Conservation (phyloP, 1,284 basidiomycete genomes). For the Papiliotrema terrestris region DNA sequence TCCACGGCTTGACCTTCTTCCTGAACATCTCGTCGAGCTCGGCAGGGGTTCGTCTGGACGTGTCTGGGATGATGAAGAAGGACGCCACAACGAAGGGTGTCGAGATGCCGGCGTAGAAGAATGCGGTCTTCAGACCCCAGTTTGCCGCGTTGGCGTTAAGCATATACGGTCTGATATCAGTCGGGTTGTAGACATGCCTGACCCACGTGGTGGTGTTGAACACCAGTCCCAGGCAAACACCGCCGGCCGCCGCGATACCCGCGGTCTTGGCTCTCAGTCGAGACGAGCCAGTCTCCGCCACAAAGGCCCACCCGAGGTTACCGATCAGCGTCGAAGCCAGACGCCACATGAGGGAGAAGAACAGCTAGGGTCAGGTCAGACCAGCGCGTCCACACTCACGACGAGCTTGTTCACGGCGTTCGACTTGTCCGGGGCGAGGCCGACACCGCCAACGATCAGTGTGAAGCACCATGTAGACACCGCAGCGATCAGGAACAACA, state of each 20-base stretch:
- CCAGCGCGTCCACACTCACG: conserved; percentile 7
- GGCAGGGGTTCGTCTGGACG: conserved; percentile 21
- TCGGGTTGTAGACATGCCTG: conserved; percentile 24
- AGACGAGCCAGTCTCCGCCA: conserved; percentile 22
- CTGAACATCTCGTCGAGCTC: conserved; percentile 38
- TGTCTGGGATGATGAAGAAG: conserved; percentile 34
- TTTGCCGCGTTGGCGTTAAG: conserved; percentile 9
- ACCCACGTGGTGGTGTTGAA: conserved; percentile 27
- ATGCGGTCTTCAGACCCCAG: conserved; percentile 28
- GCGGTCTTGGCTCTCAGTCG: conserved; percentile 25
- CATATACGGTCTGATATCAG: neutral
- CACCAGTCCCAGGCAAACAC: conserved; percentile 25
- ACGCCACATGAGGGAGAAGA: conserved; percentile 24
- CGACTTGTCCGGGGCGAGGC: conserved; percentile 14
- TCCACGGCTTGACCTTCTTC: conserved; percentile 29
- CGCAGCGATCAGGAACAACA: conserved; percentile 19
- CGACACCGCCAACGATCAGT: conserved; percentile 29
- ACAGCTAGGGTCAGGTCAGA: conserved; percentile 2
- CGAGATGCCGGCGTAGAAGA: conserved; percentile 28
- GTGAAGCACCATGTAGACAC: conserved; percentile 17
- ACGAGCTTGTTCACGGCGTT: conserved; percentile 16
- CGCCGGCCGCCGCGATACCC: conserved; percentile 26
- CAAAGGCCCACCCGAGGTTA: conserved; percentile 22
- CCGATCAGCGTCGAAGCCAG: conserved; percentile 21
- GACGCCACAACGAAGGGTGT: conserved; percentile 21